Evolutionary conservation across 2,329 filamentous ascomycete genomes (phyloP), one percentile per base, ranked within the genome.

Genomic region (Alternaria ventricosa): DNA sequence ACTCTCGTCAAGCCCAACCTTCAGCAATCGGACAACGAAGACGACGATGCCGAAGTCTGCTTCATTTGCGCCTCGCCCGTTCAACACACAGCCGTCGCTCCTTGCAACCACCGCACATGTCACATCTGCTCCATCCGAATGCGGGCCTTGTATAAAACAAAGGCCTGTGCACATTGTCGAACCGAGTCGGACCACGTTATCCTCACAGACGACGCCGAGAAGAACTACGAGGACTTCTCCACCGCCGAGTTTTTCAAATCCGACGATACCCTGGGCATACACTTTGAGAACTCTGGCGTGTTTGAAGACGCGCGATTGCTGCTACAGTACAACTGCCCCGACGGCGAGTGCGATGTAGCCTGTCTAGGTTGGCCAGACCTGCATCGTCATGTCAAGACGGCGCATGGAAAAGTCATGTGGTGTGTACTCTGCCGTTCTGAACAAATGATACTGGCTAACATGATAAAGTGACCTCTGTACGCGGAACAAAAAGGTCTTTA

Each of bases 11-110:
- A 64, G 41, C 57, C 61, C 7, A 55, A 44, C 27, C 51, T 33
- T 10, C 66, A 44, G 46, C 57, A 47, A 28, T 64, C 51, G 12
- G 61, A 70, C 45, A 68, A 70, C 49, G 75, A 54, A 76, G 80
- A 64, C 83, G 68, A 80, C 4, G 87, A 87, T 51, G 87, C 87
- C 27, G 87, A 97, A 66, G 87, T 97, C 65, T 99, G 96, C 87
- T 98, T 98, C 82, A 99, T 99, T 76, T 99, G 96, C 81, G 95
- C 96, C 60, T 97, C 94, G 69, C 88, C 90, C 3, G 90, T 99
- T 51, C 89, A 92, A 53, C 94, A 98, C 83, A 90, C 93, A 72
- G 92, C 94, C 10, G 89, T 99, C 68, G 90, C 94, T 30, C 95
- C 96, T 20, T 99, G 96, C 82, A 98, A 97, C 80, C 96, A 99